Conservation (phyloP, 306 rosid genomes). For the Pyrus communis region DNA sequence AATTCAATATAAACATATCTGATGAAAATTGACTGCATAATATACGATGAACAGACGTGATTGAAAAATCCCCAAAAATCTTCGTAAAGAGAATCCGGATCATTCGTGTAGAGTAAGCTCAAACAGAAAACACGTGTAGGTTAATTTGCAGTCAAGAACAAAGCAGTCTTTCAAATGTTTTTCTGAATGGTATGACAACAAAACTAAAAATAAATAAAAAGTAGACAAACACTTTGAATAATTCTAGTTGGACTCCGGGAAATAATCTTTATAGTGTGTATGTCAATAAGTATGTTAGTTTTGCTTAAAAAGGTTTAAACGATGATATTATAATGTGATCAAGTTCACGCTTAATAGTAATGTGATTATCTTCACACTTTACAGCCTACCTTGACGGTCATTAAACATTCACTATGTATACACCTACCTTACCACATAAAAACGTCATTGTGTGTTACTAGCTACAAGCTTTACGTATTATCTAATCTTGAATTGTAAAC, state of each 20-base stretch:
- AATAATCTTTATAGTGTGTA: not conserved
- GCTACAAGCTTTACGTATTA: not conserved
- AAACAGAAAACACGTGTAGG: not conserved
- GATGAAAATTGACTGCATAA: rapidly evolving
- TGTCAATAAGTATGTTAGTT: not conserved
- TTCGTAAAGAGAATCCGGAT: too few relatives aligned
- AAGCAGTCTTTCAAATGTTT: not conserved
- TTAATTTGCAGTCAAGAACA: not conserved
- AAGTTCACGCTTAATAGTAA: not conserved
- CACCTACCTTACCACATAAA: not conserved
- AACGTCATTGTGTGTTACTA: not conserved
- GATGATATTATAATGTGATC: not conserved
- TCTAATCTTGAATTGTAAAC: not conserved
- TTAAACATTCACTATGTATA: not conserved
- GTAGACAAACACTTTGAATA: too few relatives aligned
- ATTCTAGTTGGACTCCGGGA: not conserved
- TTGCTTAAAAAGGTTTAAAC: too few relatives aligned
- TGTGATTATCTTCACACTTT: too few relatives aligned
- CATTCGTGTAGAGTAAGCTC: not conserved
- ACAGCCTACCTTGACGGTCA: not conserved
- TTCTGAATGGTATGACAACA: not conserved
- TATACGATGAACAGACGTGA: too few relatives aligned
- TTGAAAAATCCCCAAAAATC: rapidly evolving
- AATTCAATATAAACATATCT: too few relatives aligned
- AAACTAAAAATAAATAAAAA: not conserved